Base-by-base conservation (phyloP, 495 filamentous ascomycete genomes). In the Halenospora varia region DNA sequence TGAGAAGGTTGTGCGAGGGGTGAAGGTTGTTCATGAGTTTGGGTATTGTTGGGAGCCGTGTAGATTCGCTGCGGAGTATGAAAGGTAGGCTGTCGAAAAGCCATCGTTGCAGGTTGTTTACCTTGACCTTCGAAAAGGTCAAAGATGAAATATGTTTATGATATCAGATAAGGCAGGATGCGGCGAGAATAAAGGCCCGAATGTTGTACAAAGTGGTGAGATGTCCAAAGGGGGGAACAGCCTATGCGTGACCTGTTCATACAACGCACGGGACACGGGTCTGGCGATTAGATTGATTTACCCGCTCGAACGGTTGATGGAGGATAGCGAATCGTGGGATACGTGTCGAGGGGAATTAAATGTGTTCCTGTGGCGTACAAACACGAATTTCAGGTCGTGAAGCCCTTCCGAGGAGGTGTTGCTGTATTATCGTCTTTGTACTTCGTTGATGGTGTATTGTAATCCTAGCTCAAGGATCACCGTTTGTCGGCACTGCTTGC, bases 1-100 rank as follows among this genome's bases (percentile, higher is more conserved):
- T 70, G 68, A 25, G 66, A 59, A 51, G 64, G 66, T 25, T 52
- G 59, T 25, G 64, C 10, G 13, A 35, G 18, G 2, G 51, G 50
- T 20, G 29, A 53, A 58, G 61, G 67, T 51, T 68, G 70, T 44
- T 66, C 73, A 20, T 78, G 71, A 29, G 13, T 10, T 48, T 57
- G 49, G 19, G 60, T 53, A 9, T 65, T 56, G 8, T 46, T 25
- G 25, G 53, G 55, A 22, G 59, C 47, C 4, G 55, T 58, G 25
- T 62, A 62, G 25, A 80, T 77, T 53, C 85, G 85, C 44, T 78
- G 82, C 25, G 76, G 67, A 57, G 81, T 76, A 46, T 82, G 82
- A 61, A 82, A 84, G 45, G 81, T 82, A 59, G 90, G 85, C 62
- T 90, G 85, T 29, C 86, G 89, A 70, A 96, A 94, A 2, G 92